These are phyloP conservation scores for Oryza glumipatula DNA, from an alignment of 176 grass and related monocot species.

Conservation along the genomic window DNA sequence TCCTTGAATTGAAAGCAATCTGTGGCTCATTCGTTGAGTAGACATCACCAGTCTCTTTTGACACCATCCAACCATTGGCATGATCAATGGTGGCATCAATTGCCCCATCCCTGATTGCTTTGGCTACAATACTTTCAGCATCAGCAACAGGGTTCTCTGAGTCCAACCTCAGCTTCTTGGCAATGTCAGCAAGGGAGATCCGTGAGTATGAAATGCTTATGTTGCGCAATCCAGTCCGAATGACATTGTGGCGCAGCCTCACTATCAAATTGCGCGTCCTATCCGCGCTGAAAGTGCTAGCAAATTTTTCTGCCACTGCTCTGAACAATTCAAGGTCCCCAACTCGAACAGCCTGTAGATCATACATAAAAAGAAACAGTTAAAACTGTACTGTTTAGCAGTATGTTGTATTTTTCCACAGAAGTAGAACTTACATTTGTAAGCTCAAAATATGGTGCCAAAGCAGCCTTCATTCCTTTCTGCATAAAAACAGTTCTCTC, in stretches of 20 bases:
- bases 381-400: neutral
- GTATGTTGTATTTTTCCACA: neutral
- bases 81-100: conserved; percentile 89
- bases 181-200: conserved; percentile 83
- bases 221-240: conserved; percentile 84
- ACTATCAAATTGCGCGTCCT: conserved; percentile 78
- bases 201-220: conserved; percentile 80
- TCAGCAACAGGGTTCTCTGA: conserved; percentile 68
- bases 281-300: conserved; percentile 70
- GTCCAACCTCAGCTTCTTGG: conserved; percentile 75
- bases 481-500: conserved; percentile 92
- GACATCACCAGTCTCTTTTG: conserved; percentile 78
- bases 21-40: conserved; percentile 95
- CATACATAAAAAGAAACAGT: conserved; percentile 37
- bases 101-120: conserved; percentile 80
- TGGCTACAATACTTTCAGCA: conserved; percentile 84
- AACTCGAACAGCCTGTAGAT: conserved; percentile 75
- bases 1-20: conserved; percentile 69
- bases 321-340: conserved; percentile 82
- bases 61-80: conserved; percentile 78
- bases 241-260: conserved; percentile 82
- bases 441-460: conserved; percentile 83
- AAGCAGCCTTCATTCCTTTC: conserved; percentile 85
- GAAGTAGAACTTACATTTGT: conserved; percentile 62
- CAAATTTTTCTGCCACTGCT: conserved; percentile 75